Percentiles rank a stretch among this genome's conserved stretches.
Conservation (phyloP, 768 basidiomycete species). For the Tylopilus balloui region DNA sequence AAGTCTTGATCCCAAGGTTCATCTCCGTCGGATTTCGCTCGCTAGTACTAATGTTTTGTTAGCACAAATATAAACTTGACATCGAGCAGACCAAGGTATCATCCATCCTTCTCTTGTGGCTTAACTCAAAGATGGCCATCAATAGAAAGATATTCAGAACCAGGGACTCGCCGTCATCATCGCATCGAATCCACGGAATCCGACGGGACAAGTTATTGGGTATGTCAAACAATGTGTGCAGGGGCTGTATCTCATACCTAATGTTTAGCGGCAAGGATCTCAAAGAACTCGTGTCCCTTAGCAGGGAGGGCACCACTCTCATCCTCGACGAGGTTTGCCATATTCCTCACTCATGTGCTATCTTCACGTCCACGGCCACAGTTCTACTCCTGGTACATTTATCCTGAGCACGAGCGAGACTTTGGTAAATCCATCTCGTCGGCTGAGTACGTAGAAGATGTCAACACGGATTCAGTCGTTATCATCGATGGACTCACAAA, state of each 20-base stretch:
- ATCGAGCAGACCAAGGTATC: conserved; percentile 71
- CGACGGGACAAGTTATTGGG: conserved; percentile 86
- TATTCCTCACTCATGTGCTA: background rate
- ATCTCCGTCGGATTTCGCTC: conserved; percentile 2
- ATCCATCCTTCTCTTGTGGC: background rate
- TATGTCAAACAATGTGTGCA: conserved; percentile 27
- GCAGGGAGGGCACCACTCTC: conserved; percentile 75
- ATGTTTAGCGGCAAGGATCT: conserved; percentile 68
- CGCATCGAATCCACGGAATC: conserved; percentile 94
- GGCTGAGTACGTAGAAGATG: conserved; percentile 81
- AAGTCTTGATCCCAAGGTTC: conserved; percentile 46
- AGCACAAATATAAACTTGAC: conserved; percentile 71
- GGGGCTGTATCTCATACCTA: conserved; percentile 7
- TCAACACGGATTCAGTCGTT: conserved; percentile 77
- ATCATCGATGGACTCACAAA: conserved; percentile 94
- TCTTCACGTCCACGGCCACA: conserved; percentile 24
- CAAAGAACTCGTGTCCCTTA: conserved; percentile 68
- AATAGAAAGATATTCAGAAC: conserved; percentile 69
- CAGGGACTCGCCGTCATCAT: conserved; percentile 84
- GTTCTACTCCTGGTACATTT: conserved; percentile 97
- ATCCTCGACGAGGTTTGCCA: conserved; percentile 72
- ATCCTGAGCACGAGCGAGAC: conserved; percentile 72
- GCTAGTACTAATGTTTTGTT: conserved; percentile 4
- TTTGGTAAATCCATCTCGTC: conserved; percentile 77
- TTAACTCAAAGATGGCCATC: background rate